These are phyloP conservation scores for Ramichloridium luteum DNA, from an alignment of 2,329 filamentous ascomycete species.

Conservation along the genomic window DNA sequence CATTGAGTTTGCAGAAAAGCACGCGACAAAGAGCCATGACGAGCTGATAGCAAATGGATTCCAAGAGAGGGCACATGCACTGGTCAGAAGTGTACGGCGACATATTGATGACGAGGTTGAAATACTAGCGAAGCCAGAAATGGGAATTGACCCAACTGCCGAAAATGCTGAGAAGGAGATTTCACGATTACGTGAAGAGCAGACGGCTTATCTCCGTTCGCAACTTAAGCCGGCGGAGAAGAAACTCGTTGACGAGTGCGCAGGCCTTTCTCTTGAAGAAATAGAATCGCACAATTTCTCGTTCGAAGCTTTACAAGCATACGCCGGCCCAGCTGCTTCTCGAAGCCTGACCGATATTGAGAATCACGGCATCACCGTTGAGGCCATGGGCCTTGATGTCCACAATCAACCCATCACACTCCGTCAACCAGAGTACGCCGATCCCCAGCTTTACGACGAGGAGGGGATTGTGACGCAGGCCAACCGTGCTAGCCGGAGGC, in stretches of 20 bases:
- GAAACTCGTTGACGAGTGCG: no score
- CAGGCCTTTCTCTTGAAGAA: no score
- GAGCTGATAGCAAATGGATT: constrained; percentile 18
- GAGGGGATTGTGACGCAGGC: constrained; percentile 24
- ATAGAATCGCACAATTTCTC: not conserved
- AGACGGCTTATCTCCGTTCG: no score
- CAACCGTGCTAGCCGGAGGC: constrained; percentile 60
- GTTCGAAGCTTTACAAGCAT: not conserved
- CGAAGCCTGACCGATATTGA: constrained; percentile 12
- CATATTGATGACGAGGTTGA: no score
- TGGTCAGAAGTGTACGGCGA: no score
- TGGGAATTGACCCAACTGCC: no score
- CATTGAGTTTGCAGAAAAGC: constrained; percentile 15
- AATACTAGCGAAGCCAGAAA: no score
- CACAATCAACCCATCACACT: constrained; percentile 19
- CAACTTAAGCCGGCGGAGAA: no score
- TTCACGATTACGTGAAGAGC: no score
- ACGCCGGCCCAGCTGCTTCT: constrained; percentile 6
- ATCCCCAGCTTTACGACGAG: constrained; percentile 19
- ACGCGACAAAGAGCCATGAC: constrained; percentile 12
- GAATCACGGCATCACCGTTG: constrained; percentile 19
- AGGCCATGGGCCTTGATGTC: constrained; percentile 21
- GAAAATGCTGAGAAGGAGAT: no score
- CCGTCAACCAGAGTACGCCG: constrained; percentile 12
- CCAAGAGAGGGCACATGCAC: no score